Conservation (phyloP, 2,329 filamentous ascomycete genomes). For the Ascochyta clinopodiicola region DNA sequence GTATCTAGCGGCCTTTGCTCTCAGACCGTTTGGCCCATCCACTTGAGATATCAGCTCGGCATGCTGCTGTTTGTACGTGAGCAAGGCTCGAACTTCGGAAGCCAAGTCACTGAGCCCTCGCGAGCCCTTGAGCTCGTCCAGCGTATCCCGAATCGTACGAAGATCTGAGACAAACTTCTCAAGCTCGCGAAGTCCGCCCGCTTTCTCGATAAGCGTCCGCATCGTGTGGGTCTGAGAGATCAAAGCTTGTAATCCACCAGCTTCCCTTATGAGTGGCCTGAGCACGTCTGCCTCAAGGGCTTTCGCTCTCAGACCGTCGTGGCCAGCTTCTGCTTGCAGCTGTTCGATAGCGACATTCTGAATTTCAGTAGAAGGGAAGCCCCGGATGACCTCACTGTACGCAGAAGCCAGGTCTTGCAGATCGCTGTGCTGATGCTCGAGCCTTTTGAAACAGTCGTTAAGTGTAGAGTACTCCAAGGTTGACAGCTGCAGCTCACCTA, state of each 20-base stretch:
- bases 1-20: conserved; percentile 20
- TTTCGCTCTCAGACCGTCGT: conserved; percentile 23
- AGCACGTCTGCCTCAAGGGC: conserved; percentile 24
- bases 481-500: conserved; percentile 21
- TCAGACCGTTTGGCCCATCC: neutral
- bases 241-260: conserved; percentile 23
- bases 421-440: conserved; percentile 16
- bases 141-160: conserved; percentile 12
- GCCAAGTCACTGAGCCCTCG: conserved; percentile 16
- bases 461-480: conserved; percentile 17
- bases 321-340: conserved; percentile 22
- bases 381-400: conserved; percentile 20
- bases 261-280: conserved; percentile 21
- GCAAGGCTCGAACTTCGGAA: conserved; percentile 12
- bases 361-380: conserved; percentile 4
- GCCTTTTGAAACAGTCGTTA: conserved; percentile 16
- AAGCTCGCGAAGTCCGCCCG: conserved; percentile 20
- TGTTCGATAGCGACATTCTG: conserved; percentile 16
- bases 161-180: conserved; percentile 18
- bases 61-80: conserved; percentile 8
- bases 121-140: conserved; percentile 17
- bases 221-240: conserved; percentile 11
- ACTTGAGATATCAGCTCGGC: conserved; percentile 1
- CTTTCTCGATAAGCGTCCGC: conserved; percentile 16
- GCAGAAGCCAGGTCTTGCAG: conserved; percentile 16